Conservation (phyloP, 2,329 filamentous ascomycete species). For the Pestalotiopsis sp. region DNA sequence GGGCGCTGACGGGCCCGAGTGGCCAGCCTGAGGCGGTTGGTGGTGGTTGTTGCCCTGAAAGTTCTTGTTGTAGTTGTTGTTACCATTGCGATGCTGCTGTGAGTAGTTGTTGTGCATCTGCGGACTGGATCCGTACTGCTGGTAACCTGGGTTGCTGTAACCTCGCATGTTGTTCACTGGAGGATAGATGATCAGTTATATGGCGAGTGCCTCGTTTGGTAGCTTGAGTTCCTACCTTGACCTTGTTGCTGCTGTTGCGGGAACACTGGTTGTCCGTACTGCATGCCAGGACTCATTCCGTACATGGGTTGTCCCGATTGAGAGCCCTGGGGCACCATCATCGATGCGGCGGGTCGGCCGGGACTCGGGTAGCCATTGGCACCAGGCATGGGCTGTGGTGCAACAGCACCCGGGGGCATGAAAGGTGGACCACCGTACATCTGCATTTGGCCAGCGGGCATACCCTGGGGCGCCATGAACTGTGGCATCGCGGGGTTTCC, state of each 20-base stretch:
- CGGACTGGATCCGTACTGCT: constrained; percentile 68
- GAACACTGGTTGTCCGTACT: constrained; percentile 76
- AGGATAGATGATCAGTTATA: constrained; percentile 39
- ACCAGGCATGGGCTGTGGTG: constrained; percentile 63
- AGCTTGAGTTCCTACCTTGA: constrained; percentile 65
- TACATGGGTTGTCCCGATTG: constrained; percentile 84
- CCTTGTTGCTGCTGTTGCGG: constrained; percentile 63
- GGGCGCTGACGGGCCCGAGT: constrained; percentile 35
- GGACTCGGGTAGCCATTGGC: constrained; percentile 87
- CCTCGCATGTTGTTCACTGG: constrained; percentile 63
- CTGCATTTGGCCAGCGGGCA: constrained; percentile 72
- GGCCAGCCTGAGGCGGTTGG: constrained; percentile 38
- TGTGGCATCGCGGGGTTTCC: constrained; percentile 78
- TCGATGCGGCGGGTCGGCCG: constrained; percentile 74
- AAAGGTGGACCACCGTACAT: constrained; percentile 75
- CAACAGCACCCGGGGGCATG: constrained; percentile 60
- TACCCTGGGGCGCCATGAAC: constrained; percentile 75
- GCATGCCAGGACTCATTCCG: constrained; percentile 75
- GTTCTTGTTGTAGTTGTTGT: constrained; percentile 50
- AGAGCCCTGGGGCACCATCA: constrained; percentile 95
- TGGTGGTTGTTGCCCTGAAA: constrained; percentile 47
- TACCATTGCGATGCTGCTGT: constrained; percentile 60
- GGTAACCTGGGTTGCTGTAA: constrained; percentile 60
- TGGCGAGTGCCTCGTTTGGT: constrained; percentile 19
- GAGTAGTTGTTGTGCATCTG: constrained; percentile 63